Base-by-base conservation (phyloP, 164 flowering plant genomes). In the Piper betle region DNA sequence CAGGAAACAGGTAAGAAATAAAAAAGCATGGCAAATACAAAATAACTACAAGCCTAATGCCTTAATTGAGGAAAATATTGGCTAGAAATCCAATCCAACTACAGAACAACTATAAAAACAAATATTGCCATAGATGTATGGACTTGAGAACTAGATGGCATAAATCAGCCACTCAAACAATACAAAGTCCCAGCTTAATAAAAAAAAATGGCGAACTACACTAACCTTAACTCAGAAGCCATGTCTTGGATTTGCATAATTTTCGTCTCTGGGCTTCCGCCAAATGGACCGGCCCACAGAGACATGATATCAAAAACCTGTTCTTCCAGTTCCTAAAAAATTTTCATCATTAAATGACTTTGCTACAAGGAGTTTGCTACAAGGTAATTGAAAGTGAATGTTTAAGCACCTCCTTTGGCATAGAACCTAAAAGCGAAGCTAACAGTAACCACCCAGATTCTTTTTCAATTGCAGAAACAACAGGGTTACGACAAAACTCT, bases 401-500 rank as follows among this genome's bases (percentile, higher is more conserved):
- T 19, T 54, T n/a, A 38, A 20, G 7, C 74, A 84, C 99, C 99
- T 94, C 89, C 75, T 82, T 88, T 40, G 95, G 87, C 84, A 91
- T 80, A 37, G 95, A 88, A 68, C 85, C 73, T 54, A 94, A 67
- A 20, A 86, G 71, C 62, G 99, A 86, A 52, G 95, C 84, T 53
- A 94, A 67, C 62, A 94, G 95, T 53, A 76, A 70, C 99, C 99
- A 94, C 52, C 96, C 97, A 69, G 93, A 88, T 80, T 91, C 89
- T 62, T 85, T 79, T 72, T 84, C 93, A 61, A 79, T 77, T 40
- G 71, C 66, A 48, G 89, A 80, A 67, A 80, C 92, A 19, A 71
- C 68, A 72, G 88, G 81, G 62, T 85, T 86, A 53, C 87, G 78
- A 71, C 87, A 76, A 63, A 78, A 74, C 71, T 84, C 84, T 25